Conservation (phyloP, 2,329 filamentous ascomycete genomes). For the Dryadomyces quercivorus region DNA sequence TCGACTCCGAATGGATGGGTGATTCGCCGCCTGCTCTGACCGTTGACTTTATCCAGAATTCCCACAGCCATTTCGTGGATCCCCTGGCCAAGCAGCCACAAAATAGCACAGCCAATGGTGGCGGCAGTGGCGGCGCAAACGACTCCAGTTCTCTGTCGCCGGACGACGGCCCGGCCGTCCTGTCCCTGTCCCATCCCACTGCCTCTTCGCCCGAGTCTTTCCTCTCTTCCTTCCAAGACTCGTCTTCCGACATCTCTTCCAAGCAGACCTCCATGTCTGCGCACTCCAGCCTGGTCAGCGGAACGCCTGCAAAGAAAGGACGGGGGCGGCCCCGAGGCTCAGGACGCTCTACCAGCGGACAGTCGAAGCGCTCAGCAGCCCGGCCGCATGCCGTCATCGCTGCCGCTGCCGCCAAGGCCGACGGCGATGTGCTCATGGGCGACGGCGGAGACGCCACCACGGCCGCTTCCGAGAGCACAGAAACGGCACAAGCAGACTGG, state of each 20-base stretch:
- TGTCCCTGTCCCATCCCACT: constrained; percentile 7
- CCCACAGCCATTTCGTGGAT: constrained; percentile 3
- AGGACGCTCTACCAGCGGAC: background rate
- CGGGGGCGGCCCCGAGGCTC: constrained; percentile 17
- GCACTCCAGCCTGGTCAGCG: constrained; percentile 20
- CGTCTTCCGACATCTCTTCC: constrained; percentile 34
- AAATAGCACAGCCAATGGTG: background rate
- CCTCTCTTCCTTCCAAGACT: constrained; percentile 28
- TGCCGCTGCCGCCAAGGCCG: background rate
- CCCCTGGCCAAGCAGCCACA: background rate
- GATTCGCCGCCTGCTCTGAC: constrained; percentile 13
- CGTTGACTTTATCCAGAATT: constrained; percentile 12
- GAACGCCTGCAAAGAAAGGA: constrained; percentile 21
- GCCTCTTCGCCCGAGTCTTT: constrained; percentile 14
- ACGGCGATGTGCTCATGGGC: constrained; percentile 25
- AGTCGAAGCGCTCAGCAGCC: background rate
- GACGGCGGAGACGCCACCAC: constrained; percentile 12
- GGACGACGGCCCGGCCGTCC: constrained; percentile 9
- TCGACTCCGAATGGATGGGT: constrained; percentile 15
- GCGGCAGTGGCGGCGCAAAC: background rate
- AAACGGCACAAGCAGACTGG: constrained; percentile 19
- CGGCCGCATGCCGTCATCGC: background rate
- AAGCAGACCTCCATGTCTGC: constrained; percentile 13
- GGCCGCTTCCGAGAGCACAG: constrained; percentile 14
- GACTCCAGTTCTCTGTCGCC: constrained; percentile 6